Base-by-base conservation (phyloP, 345 rosid species). In the Euphorbia peplus region DNA sequence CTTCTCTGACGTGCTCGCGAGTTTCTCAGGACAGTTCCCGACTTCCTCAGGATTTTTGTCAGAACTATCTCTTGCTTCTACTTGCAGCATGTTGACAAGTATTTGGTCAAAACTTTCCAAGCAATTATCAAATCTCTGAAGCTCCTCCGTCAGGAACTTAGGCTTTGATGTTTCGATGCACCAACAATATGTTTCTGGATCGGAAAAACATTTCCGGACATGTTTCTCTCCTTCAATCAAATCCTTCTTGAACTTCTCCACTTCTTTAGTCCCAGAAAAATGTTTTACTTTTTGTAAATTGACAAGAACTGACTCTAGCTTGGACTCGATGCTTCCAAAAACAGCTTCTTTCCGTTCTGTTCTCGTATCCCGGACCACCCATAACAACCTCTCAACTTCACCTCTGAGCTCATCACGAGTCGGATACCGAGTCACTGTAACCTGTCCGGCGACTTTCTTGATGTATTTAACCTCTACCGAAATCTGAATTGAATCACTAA, bases 401-500 rank as follows among this genome's bases (percentile, higher is more conserved):
- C 21, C 12, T 9, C 21, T 60, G 26, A 55, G 6, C 8, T n/a
- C 64, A 21, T 21, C 26, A 1, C 10, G 47, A 19, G 21, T 1
- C 6, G 25, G 16, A 2, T 60, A n/a, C 8, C 0, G 7, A 24
- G 1, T 22, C 44, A 15, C 46, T 19, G 4, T n/a, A n/a, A n/a
- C n/a, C n/a, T n/a, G n/a, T n/a, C n/a, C n/a, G n/a, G n/a, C n/a
- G n/a, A n/a, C n/a, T n/a, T n/a, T 28, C 46, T 11, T 61, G 2
- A 21, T 11, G 24, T 37, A 64, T 51, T 47, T 48, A 12, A 64
- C 25, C 24, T 39, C 61, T 47, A 15, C 2, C 5, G 50, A 15
- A 10, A 53, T 39, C 19, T 65, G 56, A 65, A 55, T 70, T 6
- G 12, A 18, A 62, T 80, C 79, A 44, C 75, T 75, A n/a, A n/a